These are phyloP conservation scores for Santalum album DNA, from an alignment of 164 flowering plant species.

Conservation along the genomic window DNA sequence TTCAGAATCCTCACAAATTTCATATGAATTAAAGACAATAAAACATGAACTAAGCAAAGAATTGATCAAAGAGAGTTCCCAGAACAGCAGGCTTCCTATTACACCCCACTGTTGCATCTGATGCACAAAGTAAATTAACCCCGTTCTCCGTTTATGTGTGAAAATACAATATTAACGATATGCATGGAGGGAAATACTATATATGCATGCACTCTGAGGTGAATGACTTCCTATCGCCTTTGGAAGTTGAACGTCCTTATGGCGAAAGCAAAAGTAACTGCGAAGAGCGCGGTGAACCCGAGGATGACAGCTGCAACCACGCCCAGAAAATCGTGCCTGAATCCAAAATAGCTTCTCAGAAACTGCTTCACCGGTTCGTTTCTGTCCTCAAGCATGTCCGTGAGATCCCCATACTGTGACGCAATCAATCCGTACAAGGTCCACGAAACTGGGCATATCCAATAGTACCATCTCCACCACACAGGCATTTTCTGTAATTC, in stretches of 20 bases:
- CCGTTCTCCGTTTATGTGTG: no score
- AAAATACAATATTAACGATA: no score
- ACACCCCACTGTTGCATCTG: no score
- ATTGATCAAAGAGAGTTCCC: no score
- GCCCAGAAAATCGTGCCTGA: conserved; percentile 13
- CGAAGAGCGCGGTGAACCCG: conserved; percentile 14
- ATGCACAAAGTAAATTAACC: no score
- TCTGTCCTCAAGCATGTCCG: conserved; percentile 4
- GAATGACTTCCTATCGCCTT: conserved; percentile 12
- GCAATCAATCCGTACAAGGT: conserved; percentile 32
- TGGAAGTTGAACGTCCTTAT: conserved; percentile 31
- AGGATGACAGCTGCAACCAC: conserved; percentile 15
- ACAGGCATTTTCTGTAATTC: conserved; percentile 26
- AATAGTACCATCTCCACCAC: conserved; percentile 41
- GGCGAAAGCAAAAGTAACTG: conserved; percentile 12
- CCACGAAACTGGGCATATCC: conserved; percentile 33
- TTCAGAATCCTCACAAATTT: no score
- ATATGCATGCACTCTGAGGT: not conserved
- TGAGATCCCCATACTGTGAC: conserved; percentile 30
- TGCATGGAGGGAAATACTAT: no score
- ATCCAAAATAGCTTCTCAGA: conserved; percentile 11
- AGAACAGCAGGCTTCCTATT: no score
- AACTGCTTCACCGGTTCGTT: conserved; percentile 6
- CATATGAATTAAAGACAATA: no score
- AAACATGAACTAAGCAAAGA: no score